A percentile compares a stretch with the other conserved stretches of the same genome.
These are phyloP conservation scores for Aspergillus sp. DNA, from an alignment of 2,329 filamentous ascomycete species.

Conservation along the genomic window DNA sequence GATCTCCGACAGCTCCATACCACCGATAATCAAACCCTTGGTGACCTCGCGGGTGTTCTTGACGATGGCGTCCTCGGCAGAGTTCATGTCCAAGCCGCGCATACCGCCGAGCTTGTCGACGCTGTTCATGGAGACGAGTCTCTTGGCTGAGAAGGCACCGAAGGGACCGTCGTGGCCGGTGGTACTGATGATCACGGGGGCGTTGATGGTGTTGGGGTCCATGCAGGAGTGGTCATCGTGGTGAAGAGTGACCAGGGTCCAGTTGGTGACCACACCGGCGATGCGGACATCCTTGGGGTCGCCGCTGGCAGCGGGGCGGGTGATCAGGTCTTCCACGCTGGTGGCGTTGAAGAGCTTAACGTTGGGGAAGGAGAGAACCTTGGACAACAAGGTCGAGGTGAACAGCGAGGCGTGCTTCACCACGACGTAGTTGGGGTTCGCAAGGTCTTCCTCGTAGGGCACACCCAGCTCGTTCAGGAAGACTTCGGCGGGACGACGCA, in stretches of 20 bases:
- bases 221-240: slow-evolving; percentile 92
- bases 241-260: slow-evolving; percentile 86
- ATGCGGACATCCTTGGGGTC: slow-evolving; percentile 64
- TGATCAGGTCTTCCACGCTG: slow-evolving; percentile 88
- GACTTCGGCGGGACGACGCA: slow-evolving; percentile 86
- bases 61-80: slow-evolving; percentile 89
- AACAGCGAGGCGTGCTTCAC: slow-evolving; percentile 94
- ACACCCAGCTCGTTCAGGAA: slow-evolving; percentile 82
- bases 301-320: slow-evolving; percentile 61
- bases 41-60: slow-evolving; percentile 87
- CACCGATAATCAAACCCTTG: slow-evolving; percentile 86
- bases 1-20: slow-evolving; percentile 90
- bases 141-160: slow-evolving; percentile 87
- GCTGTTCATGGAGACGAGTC: slow-evolving; percentile 83
- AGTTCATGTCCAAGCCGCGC: slow-evolving; percentile 90
- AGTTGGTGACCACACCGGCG: slow-evolving; percentile 91
- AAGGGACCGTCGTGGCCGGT: slow-evolving; percentile 91
- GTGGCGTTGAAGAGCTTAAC: slow-evolving; percentile 97
- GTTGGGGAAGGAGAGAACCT: slow-evolving; percentile 82
- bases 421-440: slow-evolving; percentile 83
- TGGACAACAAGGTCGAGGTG: slow-evolving; percentile 81
- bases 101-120: slow-evolving; percentile 85
- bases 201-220: slow-evolving; percentile 97
- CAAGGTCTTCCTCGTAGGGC: slow-evolving; percentile 83
- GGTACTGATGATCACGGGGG: slow-evolving; percentile 82